Base-by-base conservation (phyloP, 495 filamentous ascomycete genomes). In the Parathielavia appendiculata region DNA sequence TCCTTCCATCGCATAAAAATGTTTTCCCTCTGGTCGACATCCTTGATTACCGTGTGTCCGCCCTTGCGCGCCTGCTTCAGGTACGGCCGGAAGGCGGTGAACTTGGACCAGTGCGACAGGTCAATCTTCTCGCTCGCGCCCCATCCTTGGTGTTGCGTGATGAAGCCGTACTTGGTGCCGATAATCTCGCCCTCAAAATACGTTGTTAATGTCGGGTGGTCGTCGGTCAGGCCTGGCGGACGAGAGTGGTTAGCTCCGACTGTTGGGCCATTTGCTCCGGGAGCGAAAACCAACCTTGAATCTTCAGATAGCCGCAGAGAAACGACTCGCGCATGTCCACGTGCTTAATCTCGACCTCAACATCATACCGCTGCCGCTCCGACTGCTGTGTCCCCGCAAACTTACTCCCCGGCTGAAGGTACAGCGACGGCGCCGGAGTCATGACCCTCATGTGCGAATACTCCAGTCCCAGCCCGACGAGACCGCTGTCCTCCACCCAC, bases 1-100 rank as follows among this genome's bases (percentile, higher is more conserved):
- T 99, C 95, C 70, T 99, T 99, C 95, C 95, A 99, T 50, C 95
- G 84, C 95, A 99, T 99, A 70, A 97, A 99, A 19, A 99, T 86
- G 69, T 97, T 86, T 63, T 97, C 92, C 54, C 85, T 80, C 69
- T 95, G 87, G 20, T 82, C 85, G 62, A 90, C 83, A 66, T 92
- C 86, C n/a, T 82, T 80, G 53, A 82, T 78, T 22, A 67, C 47
- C 32, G 75, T 68, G 50, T 73, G 70, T 23, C 74, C 75, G 35
- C 75, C 70, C 63, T 86, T 85, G 60, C 86, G 89, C 14, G 89
- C 86, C 51, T 76, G 72, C 63, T 88, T 88, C 66, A 85, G 84
- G 46, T 91, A 81, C 7, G 89, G 90, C 54, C 86, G 82, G 81
- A 91, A 97, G 0, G 91, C 85, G 0, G 84, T 80, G 72, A 99